Evolutionary conservation across 768 basidiomycete species (phyloP).

Genomic region (Naematelia encephala): DNA sequence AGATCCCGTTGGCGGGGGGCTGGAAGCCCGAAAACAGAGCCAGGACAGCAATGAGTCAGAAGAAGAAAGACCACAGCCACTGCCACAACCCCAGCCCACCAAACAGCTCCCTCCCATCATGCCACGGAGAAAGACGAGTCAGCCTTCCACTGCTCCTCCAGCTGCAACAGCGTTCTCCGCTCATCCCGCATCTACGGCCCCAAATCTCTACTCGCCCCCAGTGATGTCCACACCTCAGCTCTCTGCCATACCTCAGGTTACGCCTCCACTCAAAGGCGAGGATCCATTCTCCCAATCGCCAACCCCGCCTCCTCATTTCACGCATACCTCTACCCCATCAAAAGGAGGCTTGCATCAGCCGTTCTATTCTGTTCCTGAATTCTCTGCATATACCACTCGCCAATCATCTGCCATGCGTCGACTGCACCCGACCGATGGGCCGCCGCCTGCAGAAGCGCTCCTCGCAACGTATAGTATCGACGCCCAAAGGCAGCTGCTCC

Average conservation of each 20-base stretch:
- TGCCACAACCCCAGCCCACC: background rate
- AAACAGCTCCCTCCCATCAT: slow-evolving; percentile 1
- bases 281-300: slow-evolving; percentile 37
- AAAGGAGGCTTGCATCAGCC: slow-evolving; percentile 24
- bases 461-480: slow-evolving; percentile 66
- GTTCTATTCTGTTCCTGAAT: slow-evolving; percentile 43
- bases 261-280: slow-evolving; percentile 22
- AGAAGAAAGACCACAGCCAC: background rate
- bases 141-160: slow-evolving; percentile 5
- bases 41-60: background rate
- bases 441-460: slow-evolving; percentile 53
- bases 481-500: slow-evolving; percentile 68
- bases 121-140: background rate
- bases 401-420: slow-evolving; percentile 12
- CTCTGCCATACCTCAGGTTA: slow-evolving; percentile 1
- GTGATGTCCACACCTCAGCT: slow-evolving; percentile 9
- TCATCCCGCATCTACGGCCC: slow-evolving; percentile 24
- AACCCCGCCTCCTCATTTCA: slow-evolving; percentile 5
- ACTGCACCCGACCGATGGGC: slow-evolving; percentile 34
- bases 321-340: slow-evolving; percentile 6
- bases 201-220: slow-evolving; percentile 22
- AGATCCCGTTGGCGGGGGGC: slow-evolving; percentile 16
- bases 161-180: background rate
- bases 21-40: slow-evolving; percentile 6
- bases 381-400: slow-evolving; percentile 22